Percentiles rank a stretch among this genome's conserved stretches.
phyloP scores from a whole-genome alignment of 2,329 filamentous ascomycete species.

The Penicillium occitanis region DNA sequence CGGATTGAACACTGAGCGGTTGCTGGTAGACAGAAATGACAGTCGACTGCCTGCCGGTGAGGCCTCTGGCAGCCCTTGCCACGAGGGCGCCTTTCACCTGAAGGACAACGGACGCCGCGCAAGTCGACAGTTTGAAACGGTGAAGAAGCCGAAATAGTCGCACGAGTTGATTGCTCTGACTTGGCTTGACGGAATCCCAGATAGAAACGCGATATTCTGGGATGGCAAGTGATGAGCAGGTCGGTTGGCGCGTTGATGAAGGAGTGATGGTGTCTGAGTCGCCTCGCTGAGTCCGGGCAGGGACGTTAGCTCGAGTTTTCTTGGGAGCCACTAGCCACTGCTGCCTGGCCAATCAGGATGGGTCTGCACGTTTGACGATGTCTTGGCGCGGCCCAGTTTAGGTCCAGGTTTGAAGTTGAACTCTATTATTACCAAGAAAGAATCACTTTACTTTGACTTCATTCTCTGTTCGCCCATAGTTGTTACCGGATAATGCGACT shows the following conservation, averaged over 20 bases:
- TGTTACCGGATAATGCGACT: neutral
- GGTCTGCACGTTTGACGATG: neutral
- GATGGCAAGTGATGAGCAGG: constrained; percentile 34
- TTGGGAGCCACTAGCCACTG: constrained; percentile 22
- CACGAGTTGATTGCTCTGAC: constrained; percentile 30
- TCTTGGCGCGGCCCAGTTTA: constrained; percentile 5
- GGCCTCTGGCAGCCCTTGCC: constrained; percentile 51
- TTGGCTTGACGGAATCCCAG: constrained; percentile 41
- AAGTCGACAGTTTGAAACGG: constrained; percentile 30
- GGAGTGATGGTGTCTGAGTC: constrained; percentile 42
- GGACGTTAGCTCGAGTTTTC: constrained; percentile 41
- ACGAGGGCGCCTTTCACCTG: constrained; percentile 47
- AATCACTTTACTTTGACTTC: neutral
- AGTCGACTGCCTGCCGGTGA: constrained; percentile 42
- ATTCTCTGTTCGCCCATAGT: neutral
- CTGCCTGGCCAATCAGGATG: constrained; percentile 15
- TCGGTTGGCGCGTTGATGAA: constrained; percentile 40
- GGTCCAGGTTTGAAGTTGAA: neutral
- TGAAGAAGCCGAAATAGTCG: constrained; percentile 28
- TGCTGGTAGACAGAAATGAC: constrained; percentile 29
- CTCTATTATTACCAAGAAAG: neutral
- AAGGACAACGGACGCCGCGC: constrained; percentile 38
- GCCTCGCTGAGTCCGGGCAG: constrained; percentile 42
- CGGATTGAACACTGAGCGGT: constrained; percentile 24
- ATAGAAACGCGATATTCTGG: constrained; percentile 43